phyloP scores from a whole-genome alignment of 2,329 filamentous ascomycete species.

The Diaporthe vaccinii region DNA sequence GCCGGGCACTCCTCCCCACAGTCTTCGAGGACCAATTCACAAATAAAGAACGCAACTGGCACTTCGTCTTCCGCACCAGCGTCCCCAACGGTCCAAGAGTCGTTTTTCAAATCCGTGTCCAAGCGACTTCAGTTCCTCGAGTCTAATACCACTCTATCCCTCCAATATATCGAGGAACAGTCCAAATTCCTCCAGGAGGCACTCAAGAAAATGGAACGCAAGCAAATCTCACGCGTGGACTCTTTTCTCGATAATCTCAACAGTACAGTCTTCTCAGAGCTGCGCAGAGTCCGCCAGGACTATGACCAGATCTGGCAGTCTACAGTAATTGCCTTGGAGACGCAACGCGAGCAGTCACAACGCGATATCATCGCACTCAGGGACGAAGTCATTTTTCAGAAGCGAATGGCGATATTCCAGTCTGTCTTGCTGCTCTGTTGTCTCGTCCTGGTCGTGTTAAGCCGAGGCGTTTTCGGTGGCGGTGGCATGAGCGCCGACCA shows the following conservation, averaged over 20 bases:
- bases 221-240: constrained; percentile 86
- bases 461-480: constrained; percentile 60
- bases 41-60: constrained; percentile 34
- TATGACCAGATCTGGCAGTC: constrained; percentile 98
- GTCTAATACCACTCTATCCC: constrained; percentile 89
- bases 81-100: constrained; percentile 91
- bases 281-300: constrained; percentile 82
- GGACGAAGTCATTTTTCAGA: constrained; percentile 90
- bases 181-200: constrained; percentile 91
- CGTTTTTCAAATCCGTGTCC: constrained; percentile 96
- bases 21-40: constrained; percentile 12
- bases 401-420: constrained; percentile 94
- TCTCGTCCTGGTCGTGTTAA: constrained; percentile 89
- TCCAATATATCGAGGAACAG: constrained; percentile 97
- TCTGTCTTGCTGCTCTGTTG: constrained; percentile 89
- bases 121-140: constrained; percentile 94
- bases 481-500: constrained; percentile 31
- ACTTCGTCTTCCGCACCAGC: constrained; percentile 50
- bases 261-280: constrained; percentile 84
- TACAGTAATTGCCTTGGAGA: constrained; percentile 91
- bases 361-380: constrained; percentile 89
- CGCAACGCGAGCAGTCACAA: constrained; percentile 86
- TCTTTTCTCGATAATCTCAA: constrained; percentile 89
- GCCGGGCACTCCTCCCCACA: constrained; percentile 20
- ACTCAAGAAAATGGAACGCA: constrained; percentile 87